Conservation (phyloP, 257 asterid species). For the Solanum virginianum region DNA sequence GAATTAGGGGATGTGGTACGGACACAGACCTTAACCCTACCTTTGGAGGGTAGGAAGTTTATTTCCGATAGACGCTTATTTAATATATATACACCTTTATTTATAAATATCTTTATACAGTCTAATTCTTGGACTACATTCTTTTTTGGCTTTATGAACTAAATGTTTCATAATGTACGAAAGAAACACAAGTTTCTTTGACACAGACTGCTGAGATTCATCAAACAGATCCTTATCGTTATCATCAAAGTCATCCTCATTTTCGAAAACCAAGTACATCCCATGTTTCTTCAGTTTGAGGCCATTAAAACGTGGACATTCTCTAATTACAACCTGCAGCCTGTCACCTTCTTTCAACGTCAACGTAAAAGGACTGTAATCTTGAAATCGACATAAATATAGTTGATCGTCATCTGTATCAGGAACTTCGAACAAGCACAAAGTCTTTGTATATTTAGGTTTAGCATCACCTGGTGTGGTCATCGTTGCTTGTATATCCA, state of each 20-base stretch:
- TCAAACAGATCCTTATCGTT: slow-evolving; percentile 10
- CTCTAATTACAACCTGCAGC: slow-evolving; percentile 4
- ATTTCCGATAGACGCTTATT: no score
- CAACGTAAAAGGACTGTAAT: not conserved
- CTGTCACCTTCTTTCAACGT: slow-evolving; percentile 13
- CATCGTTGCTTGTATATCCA: slow-evolving; percentile 10
- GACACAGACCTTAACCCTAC: no score
- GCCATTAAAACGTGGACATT: not conserved
- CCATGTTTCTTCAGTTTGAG: slow-evolving; percentile 16
- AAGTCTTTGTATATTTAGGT: not conserved
- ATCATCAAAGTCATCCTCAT: slow-evolving; percentile 22
- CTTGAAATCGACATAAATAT: slow-evolving; percentile 14
- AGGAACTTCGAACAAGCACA: slow-evolving; percentile 8
- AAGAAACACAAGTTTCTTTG: slow-evolving; percentile 1
- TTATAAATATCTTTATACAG: no score
- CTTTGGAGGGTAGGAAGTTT: no score
- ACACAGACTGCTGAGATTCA: slow-evolving; percentile 7
- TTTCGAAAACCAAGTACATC: slow-evolving; percentile 11
- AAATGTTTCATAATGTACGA: no score
- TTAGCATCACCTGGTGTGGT: slow-evolving; percentile 1
- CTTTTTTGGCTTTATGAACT: no score
- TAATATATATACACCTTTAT: no score
- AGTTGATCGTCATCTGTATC: slow-evolving; percentile 19
- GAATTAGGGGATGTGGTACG: no score
- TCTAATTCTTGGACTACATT: no score